These are phyloP conservation scores for Debaryomyces sp. DNA, from an alignment of 1,139 yeast genomes.

Conservation along the genomic window DNA sequence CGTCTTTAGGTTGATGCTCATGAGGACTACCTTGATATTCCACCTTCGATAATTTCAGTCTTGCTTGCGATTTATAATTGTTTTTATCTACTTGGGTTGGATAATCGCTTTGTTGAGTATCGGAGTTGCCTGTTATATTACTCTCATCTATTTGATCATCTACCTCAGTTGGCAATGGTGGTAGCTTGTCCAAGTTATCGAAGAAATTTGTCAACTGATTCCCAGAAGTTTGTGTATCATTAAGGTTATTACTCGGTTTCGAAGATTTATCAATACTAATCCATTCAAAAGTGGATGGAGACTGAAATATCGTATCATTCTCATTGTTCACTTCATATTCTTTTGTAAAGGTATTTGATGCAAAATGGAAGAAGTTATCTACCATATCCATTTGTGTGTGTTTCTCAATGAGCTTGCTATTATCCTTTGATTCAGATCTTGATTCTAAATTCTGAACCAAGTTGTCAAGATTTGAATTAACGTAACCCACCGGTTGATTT, in stretches of 20 bases:
- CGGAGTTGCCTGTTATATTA: slow-evolving; percentile 9
- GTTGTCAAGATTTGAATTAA: slow-evolving; percentile 41
- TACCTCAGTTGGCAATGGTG: slow-evolving; percentile 32
- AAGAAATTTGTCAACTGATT: slow-evolving; percentile 46
- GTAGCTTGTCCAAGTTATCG: slow-evolving; percentile 38
- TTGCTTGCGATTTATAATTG: background rate
- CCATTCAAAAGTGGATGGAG: slow-evolving; percentile 35
- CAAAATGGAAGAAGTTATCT: background rate
- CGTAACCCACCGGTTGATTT: slow-evolving; percentile 35
- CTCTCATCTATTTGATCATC: slow-evolving; percentile 17
- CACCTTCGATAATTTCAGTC: background rate
- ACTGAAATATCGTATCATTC: background rate
- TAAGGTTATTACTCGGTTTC: background rate
- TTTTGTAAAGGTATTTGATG: background rate
- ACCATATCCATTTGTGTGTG: background rate
- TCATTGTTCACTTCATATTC: background rate
- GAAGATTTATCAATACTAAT: slow-evolving; percentile 13
- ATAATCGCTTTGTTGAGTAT: background rate
- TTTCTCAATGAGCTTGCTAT: background rate
- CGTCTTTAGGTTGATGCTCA: slow-evolving; percentile 36
- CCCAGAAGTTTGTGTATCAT: slow-evolving; percentile 2
- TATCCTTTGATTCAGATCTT: slow-evolving; percentile 12
- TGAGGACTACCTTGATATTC: background rate
- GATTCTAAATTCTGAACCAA: slow-evolving; percentile 33
- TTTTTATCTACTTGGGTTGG: background rate